Conservation (phyloP, 2,329 filamentous ascomycete species). For the Sporothrix humicola region DNA sequence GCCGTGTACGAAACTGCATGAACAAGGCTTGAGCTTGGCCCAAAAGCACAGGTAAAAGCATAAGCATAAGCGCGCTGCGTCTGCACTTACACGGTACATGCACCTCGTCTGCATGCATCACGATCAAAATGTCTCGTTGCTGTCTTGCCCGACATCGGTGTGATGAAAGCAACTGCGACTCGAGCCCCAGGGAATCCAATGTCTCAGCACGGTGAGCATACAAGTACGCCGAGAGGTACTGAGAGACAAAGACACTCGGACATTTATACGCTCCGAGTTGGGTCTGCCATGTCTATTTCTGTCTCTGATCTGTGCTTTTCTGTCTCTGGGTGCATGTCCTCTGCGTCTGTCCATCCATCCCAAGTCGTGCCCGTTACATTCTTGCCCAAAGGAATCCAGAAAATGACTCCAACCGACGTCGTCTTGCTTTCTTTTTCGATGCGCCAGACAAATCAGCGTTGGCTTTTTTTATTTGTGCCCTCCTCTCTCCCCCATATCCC, state of each 20-base stretch:
- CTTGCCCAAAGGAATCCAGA: not conserved
- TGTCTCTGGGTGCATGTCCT: not conserved
- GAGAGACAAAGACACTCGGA: too few species aligned
- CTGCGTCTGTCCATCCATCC: not conserved
- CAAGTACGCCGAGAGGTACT: not conserved
- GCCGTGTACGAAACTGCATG: not conserved
- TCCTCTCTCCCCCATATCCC: not conserved
- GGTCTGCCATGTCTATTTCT: not conserved
- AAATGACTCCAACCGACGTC: not conserved
- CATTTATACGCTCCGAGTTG: too few species aligned
- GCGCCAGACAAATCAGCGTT: not conserved
- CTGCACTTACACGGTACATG: not conserved
- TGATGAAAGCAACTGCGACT: not conserved
- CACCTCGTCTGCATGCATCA: not conserved
- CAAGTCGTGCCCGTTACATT: not conserved
- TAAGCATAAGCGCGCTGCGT: too few species aligned
- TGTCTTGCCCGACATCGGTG: slow-evolving; percentile 3
- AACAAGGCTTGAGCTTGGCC: too few species aligned
- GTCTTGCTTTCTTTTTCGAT: slow-evolving; percentile 14
- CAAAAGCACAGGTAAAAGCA: too few species aligned
- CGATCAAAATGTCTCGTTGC: not conserved
- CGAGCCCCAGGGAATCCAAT: not conserved
- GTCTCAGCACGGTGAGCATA: not conserved
- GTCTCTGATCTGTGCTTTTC: not conserved
- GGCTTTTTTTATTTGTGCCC: not conserved